Evolutionary conservation across 441 rosid species (phyloP), one percentile per base, ranked within the genome.

Genomic region (Flueggea neowawraea): DNA sequence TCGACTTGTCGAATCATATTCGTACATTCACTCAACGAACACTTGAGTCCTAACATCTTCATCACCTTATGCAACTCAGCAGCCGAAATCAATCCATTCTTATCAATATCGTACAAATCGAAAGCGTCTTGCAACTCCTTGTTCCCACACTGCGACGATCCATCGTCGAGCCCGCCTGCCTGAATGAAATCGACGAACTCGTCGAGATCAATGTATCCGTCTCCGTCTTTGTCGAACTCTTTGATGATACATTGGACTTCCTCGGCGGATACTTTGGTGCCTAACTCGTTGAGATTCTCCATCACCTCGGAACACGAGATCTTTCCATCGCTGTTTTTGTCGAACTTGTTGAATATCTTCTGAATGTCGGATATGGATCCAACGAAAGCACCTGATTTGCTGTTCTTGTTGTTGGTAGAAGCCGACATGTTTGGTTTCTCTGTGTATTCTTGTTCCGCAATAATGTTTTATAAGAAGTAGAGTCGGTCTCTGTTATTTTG

Each of bases 301-400:
- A 69, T 74, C 0, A 94, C 82, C 76, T 94, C 99, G 0, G 75
- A 60, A 6, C 73, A 54, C 0, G 94, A 91, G 84, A 94, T 94
- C 80, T 73, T 87, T 0, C 99, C 97, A 56, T 94, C 99, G 14
- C 93, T 89, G 64, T 94, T 91, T 60, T 82, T 84, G 75, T 94
- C 99, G 67, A 89, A 87, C 12, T 86, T 76, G 58, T 80, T 70
- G 76, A 94, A 94, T 4, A 94, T 83, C 33, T 55, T 62, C 15
- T 63, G 43, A 6, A 83, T 71, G 17, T 90, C 89, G 22, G 80
- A 89, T 73, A 69, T 54, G 14, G 86, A 75, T 2, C 88, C 87
- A 32, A 73, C 10, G 9, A 58, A 63, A 52, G 41, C 9, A 36
- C 7, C 9, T 36, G 41, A 8, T 36, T 36, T 36, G 41, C 4